Evolutionary conservation across 2,329 filamentous ascomycete species (phyloP), one percentile per base, ranked within the genome.

Genomic region (Fusarium dlaminii): DNA sequence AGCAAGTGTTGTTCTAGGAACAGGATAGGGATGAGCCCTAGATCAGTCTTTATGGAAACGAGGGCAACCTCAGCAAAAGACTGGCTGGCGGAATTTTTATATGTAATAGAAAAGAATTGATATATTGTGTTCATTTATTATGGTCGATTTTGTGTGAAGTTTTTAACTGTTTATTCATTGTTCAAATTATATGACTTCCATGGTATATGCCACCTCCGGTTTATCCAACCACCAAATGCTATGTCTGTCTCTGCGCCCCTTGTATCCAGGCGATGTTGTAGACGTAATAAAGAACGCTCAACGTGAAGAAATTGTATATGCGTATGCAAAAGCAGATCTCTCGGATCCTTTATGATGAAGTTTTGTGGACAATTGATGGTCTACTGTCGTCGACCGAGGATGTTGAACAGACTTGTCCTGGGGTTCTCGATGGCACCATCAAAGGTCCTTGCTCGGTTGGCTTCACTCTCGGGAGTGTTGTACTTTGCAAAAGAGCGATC

Each of bases 401-500:
- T 43, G 73, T 83, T 83, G 73, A 81, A 79, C 29, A 82, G 61
- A 65, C 79, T 82, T 59, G 72, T 81, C 54, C 82, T 80, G 32
- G 82, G 81, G 63, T 83, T 82, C 39, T 74, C 66, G 57, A 79
- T 68, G 27, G 73, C 73, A 29, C 79, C 80, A 2, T 80, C 79
- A 66, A 83, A 84, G 30, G 81, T 75, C 39, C 62, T 80, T 58
- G 68, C 74, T 32, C 82, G 78, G 20, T 77, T 78, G 10, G 79
- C 80, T 60, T 84, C 82, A 65, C 83, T 84, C 67, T 82, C 70
- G 11, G 81, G 71, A 13, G 79, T 83, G 74, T 83, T 79, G 78
- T 84, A 84, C 64, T 80, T 79, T 40, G 80, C 63, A 67, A 84
- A 84, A 69, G 79, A 82, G 45, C 79, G 79, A 68, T 84, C 83